Base-by-base conservation (phyloP, 352 stramenopile genomes). In the Globisporangium splendens region DNA sequence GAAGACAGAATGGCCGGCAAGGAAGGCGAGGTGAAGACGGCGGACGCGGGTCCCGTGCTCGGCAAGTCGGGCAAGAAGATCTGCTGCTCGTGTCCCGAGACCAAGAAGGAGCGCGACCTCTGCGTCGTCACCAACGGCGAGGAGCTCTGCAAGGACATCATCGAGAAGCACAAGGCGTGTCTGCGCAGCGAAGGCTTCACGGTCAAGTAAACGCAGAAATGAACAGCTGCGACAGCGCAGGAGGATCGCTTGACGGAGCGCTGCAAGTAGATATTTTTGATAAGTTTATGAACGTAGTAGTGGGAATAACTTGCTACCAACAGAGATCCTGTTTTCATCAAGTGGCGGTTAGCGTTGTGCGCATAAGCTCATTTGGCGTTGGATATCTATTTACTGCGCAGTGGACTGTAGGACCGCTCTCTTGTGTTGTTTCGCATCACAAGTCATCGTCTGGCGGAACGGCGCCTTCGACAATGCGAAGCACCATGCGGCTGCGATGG, bases 51-150 rank as follows among this genome's bases (percentile, higher is more conserved):
- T 1, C 83, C 82, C 0, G 70, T 91, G 56, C 50, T 96, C 24
- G 88, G 88, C 63, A 98, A 98, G 78, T 98, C 93, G 0, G 94
- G 95, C 62, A 98, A 98, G 78, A 98, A 98, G 75, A 99, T 99
- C 63, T 99, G 96, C 77, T 99, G 96, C 73, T 98, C 92, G 50
- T 99, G 96, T 66, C 96, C 96, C 18, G 96, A 98, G 24, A 99
- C 95, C 31, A 98, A 98, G 75, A 77, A 97, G 69, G 89, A 75
- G 56, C 86, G 93, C 46, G 93, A 98, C 63, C 63, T 97, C 56
- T 98, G 93, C 76, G 83, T 98, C 52, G 75, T 97, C 51, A 88
- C 65, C 59, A 96, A 98, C 69, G 93, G 93, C 60, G 76, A 97
- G 62, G 89, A 97, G 1, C 52, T 81, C 62, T 99, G 96, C 77